Conservation (phyloP, 306 rosid genomes). For the Prinsepia uniflora region DNA sequence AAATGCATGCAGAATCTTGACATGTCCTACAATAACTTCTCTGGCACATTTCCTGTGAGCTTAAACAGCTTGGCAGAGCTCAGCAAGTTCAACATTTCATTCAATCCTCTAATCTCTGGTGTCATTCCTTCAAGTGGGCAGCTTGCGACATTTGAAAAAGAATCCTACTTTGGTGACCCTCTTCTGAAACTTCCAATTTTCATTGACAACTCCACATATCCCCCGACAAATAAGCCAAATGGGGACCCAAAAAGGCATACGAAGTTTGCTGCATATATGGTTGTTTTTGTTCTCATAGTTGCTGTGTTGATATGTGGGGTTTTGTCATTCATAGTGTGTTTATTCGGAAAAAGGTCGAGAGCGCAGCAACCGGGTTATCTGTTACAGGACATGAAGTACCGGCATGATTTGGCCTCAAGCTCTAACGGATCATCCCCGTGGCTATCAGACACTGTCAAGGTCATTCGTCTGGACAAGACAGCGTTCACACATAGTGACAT, state of each 20-base stretch:
- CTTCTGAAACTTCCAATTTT: conserved; percentile 52
- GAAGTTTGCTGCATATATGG: conserved; percentile 37
- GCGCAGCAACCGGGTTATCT: conserved; percentile 44
- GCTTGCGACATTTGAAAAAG: conserved; percentile 61
- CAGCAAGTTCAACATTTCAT: conserved; percentile 86
- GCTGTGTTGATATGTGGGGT: conserved; percentile 48
- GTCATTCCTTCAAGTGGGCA: conserved; percentile 51
- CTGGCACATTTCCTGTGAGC: conserved; percentile 70
- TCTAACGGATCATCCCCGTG: conserved; percentile 62
- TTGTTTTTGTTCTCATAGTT: conserved; percentile 36
- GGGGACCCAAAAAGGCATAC: conserved; percentile 15
- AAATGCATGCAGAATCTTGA: conserved; percentile 73
- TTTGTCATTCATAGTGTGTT: conserved; percentile 44
- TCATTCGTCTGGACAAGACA: conserved; percentile 75
- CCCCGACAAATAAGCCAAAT: background rate
- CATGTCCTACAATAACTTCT: conserved; percentile 75
- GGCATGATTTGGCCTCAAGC: conserved; percentile 39
- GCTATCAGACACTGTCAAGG: conserved; percentile 58
- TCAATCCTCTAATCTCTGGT: conserved; percentile 69
- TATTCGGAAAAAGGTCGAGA: conserved; percentile 37
- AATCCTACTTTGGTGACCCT: conserved; percentile 70
- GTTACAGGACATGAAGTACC: conserved; percentile 38
- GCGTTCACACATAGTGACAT: conserved; percentile 80
- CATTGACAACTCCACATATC: conserved; percentile 27
- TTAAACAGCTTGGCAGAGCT: conserved; percentile 53